A percentile compares a stretch with the other conserved stretches of the same genome.
These are phyloP conservation scores for Nemania sp. DNA, from an alignment of 2,329 filamentous ascomycete genomes.

Conservation along the genomic window DNA sequence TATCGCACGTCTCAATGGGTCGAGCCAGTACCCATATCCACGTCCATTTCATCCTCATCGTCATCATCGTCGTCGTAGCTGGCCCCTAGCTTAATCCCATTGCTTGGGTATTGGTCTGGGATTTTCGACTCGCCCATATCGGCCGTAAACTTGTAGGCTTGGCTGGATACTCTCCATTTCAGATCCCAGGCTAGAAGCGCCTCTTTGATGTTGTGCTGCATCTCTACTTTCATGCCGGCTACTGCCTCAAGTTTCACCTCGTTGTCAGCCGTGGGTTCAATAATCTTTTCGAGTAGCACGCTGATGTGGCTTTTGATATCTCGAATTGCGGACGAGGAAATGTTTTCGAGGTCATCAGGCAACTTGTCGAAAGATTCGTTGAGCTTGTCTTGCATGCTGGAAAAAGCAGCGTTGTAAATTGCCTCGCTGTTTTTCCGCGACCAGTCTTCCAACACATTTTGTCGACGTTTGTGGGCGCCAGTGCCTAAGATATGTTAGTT, in stretches of 20 bases:
- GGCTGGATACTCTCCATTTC: neutral
- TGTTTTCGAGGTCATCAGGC: neutral
- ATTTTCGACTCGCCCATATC: neutral
- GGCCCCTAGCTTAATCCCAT: neutral
- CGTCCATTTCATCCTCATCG: neutral
- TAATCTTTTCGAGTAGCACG: neutral
- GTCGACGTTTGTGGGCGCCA: neutral
- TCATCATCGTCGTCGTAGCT: neutral
- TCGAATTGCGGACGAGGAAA: neutral
- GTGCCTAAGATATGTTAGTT: neutral
- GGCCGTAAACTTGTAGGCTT: neutral
- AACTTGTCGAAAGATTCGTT: neutral
- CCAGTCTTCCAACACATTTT: neutral
- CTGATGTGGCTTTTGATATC: neutral
- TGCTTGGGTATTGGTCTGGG: neutral
- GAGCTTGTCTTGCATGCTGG: neutral
- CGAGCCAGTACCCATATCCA: neutral
- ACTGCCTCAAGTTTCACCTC: neutral
- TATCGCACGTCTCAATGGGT: neutral
- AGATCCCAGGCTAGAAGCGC: neutral
- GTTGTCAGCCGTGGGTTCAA: neutral
- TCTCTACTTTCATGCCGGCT: neutral
- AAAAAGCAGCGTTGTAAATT: neutral
- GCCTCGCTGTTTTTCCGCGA: neutral
- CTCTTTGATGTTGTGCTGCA: neutral